Evolutionary conservation across 2,329 filamentous ascomycete species (phyloP), one percentile per base, ranked within the genome.

Genomic region (Botrytis squamosa): DNA sequence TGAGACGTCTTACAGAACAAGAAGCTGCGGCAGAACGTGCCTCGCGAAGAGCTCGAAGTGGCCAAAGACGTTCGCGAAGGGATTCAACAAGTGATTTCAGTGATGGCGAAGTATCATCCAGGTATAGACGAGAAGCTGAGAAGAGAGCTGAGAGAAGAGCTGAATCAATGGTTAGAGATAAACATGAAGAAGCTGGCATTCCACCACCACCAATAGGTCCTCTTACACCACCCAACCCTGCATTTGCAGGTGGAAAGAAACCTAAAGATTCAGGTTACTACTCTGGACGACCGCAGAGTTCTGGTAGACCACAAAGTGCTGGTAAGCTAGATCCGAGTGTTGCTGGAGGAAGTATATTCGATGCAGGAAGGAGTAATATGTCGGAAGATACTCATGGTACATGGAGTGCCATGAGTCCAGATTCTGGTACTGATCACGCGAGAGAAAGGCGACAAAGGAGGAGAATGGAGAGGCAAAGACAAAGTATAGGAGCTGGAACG

Each of bases 191-290:
- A 29, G 73, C 72, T 4, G 74, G 72, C 46, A 40, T 74, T 12
- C 75, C 76, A 10, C 75, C 77, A 25, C 75, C 78, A 8, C 52
- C 72, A n/a, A 78, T 85, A n/a, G 81, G 81, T 12, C 83, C 86
- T 8, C 79, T 90, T 2, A 85, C 85, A 18, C 88, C 88, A 2
- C 88, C 89, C 0, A 85, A 87, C 73, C 87, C 89, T 16, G 84
- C 87, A 9, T 89, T 88, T 78, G 87, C 88, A 8, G 85, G 84
- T 60, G 85, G 85, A 0, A 83, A 84, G 74, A 84, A 85, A 77
- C 83, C 81, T 18, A 91, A 90, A 77, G 89, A 91, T 78, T 89
- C 88, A 63, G 87, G 88, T 14, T 90, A 91, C 77, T 90, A 89
- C 78, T 89, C 88, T 4, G 87, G 87, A 10, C 82, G 83, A 74